These are phyloP conservation scores for Sporopachydermia cereana DNA, from an alignment of 1,139 yeast species.

Conservation along the genomic window DNA sequence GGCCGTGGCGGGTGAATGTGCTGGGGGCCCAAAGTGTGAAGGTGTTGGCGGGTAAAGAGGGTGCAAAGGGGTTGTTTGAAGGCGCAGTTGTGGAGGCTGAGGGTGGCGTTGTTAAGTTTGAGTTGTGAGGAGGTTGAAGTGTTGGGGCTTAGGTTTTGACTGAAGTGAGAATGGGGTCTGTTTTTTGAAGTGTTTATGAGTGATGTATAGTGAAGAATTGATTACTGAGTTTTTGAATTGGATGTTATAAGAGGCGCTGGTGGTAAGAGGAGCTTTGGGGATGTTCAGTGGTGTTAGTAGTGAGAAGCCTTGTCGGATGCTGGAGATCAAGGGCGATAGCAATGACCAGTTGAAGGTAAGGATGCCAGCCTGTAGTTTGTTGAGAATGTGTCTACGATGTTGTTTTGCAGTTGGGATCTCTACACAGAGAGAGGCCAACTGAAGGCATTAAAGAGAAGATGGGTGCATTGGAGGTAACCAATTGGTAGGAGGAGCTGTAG, in stretches of 20 bases:
- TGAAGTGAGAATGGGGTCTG: neutral
- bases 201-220: too few relatives aligned
- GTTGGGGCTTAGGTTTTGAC: too few relatives aligned
- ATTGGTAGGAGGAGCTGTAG: too few relatives aligned
- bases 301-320: slow-evolving; percentile 80
- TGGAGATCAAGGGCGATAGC: slow-evolving; percentile 54
- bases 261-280: slow-evolving; percentile 90
- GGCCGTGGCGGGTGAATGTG: neutral
- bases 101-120: neutral
- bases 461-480: slow-evolving; percentile 23
- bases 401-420: slow-evolving; percentile 72
- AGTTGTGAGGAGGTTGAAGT: too few relatives aligned
- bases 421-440: slow-evolving; percentile 47
- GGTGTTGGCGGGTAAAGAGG: neutral
- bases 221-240: too few relatives aligned
- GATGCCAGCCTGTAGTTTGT: slow-evolving; percentile 31
- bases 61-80: neutral
- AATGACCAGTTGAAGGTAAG: slow-evolving; percentile 8
- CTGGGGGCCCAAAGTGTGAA: neutral
- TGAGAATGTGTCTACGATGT: slow-evolving; percentile 72
- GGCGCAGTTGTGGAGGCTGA: neutral
- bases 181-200: too few relatives aligned
- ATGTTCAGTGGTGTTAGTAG: slow-evolving; percentile 73
- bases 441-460: slow-evolving; percentile 28
- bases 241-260: too few relatives aligned